Evolutionary conservation across 1,139 yeast species (phyloP).

Genomic region (Suhomyces guaymorum): DNA sequence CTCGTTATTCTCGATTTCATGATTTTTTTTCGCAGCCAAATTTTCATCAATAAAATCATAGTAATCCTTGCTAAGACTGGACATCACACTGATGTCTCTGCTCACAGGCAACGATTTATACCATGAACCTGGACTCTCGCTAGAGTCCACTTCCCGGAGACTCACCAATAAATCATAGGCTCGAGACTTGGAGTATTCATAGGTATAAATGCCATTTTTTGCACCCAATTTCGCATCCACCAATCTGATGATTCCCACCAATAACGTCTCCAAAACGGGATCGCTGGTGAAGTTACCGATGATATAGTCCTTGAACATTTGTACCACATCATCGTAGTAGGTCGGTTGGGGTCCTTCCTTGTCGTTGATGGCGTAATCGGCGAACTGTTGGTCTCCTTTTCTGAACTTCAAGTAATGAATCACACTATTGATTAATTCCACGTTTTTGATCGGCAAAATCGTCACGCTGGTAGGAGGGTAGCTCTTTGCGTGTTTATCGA

Average conservation of each 20-base stretch:
- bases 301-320: constrained; percentile 49
- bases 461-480: constrained; percentile 49
- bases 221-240: constrained; percentile 28
- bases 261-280: constrained; percentile 34
- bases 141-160: constrained; percentile 26
- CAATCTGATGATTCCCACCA: constrained; percentile 38
- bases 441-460: constrained; percentile 45
- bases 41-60: constrained; percentile 31
- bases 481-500: constrained; percentile 31
- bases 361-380: constrained; percentile 17
- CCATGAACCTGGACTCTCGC: constrained; percentile 53
- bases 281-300: constrained; percentile 50
- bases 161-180: constrained; percentile 49
- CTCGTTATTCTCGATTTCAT: too few species aligned
- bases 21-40: neutral
- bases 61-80: constrained; percentile 46
- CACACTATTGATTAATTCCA: constrained; percentile 29
- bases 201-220: constrained; percentile 19
- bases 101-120: constrained; percentile 46
- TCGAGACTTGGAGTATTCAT: constrained; percentile 48
- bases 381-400: constrained; percentile 25
- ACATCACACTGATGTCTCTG: constrained; percentile 33
- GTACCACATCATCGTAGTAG: constrained; percentile 37
- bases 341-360: constrained; percentile 19
- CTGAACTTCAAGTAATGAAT: constrained; percentile 31